Percentiles rank a stretch among this genome's conserved stretches.
Evolutionary conservation across 257 asterid genomes (phyloP).

Genomic region (Nicotiana sylvestris): DNA sequence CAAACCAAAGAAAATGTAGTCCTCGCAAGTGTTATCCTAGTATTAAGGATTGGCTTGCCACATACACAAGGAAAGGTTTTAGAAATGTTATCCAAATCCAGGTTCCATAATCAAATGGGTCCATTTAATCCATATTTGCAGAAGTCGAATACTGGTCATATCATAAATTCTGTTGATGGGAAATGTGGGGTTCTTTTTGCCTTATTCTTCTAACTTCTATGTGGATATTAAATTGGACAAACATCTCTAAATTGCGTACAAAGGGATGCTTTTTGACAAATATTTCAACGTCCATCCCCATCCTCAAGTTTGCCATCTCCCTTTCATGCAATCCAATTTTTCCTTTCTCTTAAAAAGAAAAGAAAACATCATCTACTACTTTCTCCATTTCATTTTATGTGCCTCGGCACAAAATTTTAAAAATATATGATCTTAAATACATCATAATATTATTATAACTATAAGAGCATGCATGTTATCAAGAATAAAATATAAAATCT

Average conservation of each 20-base stretch:
- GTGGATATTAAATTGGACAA: not conserved
- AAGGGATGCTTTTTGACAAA: not conserved
- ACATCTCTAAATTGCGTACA: not conserved
- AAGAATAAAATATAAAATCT: too few relatives aligned
- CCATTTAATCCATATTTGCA: not conserved
- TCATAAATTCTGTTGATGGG: not conserved
- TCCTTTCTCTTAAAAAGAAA: not conserved
- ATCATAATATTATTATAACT: too few relatives aligned
- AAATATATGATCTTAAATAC: too few relatives aligned
- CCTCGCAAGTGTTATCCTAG: constrained; percentile 6
- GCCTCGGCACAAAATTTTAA: too few relatives aligned
- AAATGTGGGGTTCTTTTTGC: not conserved
- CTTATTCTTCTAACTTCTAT: not conserved
- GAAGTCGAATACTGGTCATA: not conserved
- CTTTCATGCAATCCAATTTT: not conserved
- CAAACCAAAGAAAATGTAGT: not conserved
- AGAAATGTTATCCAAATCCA: not conserved
- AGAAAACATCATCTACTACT: too few relatives aligned
- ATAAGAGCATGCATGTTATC: too few relatives aligned
- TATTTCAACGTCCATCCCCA: not conserved
- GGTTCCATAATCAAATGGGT: not conserved
- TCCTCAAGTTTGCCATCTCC: not conserved
- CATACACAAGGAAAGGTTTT: not conserved
- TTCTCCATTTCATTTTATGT: too few relatives aligned
- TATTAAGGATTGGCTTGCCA: constrained; percentile 3